phyloP scores from a whole-genome alignment of 306 rosid genomes.

The Prosopis cineraria region DNA sequence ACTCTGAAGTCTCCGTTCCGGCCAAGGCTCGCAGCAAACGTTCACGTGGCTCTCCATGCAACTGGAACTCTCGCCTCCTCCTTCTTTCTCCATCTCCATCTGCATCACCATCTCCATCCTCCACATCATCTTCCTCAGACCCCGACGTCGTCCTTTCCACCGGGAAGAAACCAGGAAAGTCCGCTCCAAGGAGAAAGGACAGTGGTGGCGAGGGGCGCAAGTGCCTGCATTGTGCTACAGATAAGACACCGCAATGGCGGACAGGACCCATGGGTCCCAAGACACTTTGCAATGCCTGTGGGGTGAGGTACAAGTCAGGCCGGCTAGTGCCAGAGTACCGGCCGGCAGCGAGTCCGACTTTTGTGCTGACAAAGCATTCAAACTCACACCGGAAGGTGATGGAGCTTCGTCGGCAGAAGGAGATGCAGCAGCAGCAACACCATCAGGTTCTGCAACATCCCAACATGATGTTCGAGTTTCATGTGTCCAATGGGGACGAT shows the following conservation, averaged over 20 bases:
- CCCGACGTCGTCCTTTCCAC: constrained; percentile 37
- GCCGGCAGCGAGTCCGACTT: constrained; percentile 89
- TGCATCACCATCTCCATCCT: neutral
- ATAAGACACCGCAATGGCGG: constrained; percentile 87
- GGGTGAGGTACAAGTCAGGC: constrained; percentile 81
- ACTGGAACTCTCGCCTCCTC: constrained; percentile 74
- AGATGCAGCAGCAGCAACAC: constrained; percentile 51
- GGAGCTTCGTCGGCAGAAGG: constrained; percentile 89
- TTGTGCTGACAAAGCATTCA: constrained; percentile 74
- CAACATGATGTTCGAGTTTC: constrained; percentile 57
- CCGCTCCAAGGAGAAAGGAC: constrained; percentile 48
- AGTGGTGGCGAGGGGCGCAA: constrained; percentile 49
- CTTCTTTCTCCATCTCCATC: constrained; percentile 40
- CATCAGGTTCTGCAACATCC: constrained; percentile 48
- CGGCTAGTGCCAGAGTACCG: constrained; percentile 81
- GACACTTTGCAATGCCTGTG: constrained; percentile 76
- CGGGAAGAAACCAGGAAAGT: constrained; percentile 38
- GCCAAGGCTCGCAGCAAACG: constrained; percentile 91
- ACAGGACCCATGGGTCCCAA: constrained; percentile 86
- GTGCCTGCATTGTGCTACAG: constrained; percentile 82
- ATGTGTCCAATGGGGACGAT: constrained; percentile 64
- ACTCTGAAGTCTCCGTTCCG: constrained; percentile 61
- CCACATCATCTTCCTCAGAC: constrained; percentile 38
- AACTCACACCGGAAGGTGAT: constrained; percentile 89
- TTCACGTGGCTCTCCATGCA: constrained; percentile 72